Percentiles rank a stretch among this genome's conserved stretches.
Evolutionary conservation across 345 rosid species (phyloP).

Genomic region (Schrenkiella parvula): DNA sequence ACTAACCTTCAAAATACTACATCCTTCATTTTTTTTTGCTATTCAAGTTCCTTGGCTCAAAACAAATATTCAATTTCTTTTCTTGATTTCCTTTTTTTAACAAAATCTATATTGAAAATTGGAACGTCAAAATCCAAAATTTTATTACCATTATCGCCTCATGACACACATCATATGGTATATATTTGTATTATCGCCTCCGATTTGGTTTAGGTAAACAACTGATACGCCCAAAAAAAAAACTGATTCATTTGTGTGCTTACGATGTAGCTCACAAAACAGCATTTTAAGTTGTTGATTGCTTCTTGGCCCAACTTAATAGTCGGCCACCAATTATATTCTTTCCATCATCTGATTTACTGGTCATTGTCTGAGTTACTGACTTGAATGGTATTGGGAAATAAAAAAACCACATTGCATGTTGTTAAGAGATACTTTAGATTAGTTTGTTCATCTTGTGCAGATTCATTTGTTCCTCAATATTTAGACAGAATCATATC

Average conservation of each 20-base stretch:
- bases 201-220: too few relatives aligned
- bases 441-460: not conserved
- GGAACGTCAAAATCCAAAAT: not conserved
- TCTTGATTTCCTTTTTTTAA: not conserved
- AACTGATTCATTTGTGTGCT: not conserved
- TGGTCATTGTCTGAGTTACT: not conserved
- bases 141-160: not conserved
- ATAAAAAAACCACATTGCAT: not conserved
- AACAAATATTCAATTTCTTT: not conserved
- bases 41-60: not conserved
- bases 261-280: not conserved
- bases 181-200: too few relatives aligned
- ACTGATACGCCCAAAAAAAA: not conserved
- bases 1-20: not conserved
- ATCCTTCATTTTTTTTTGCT: not conserved
- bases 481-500: not conserved
- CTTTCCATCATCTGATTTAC: not conserved
- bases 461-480: not conserved
- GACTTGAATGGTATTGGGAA: not conserved
- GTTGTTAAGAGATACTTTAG: not conserved
- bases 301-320: not conserved
- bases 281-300: not conserved
- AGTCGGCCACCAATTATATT: not conserved
- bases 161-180: not conserved
- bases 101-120: not conserved